A percentile compares a stretch with the other conserved stretches of the same genome.
phyloP scores from a whole-genome alignment of 306 rosid genomes.

The Quercus bicolor region DNA sequence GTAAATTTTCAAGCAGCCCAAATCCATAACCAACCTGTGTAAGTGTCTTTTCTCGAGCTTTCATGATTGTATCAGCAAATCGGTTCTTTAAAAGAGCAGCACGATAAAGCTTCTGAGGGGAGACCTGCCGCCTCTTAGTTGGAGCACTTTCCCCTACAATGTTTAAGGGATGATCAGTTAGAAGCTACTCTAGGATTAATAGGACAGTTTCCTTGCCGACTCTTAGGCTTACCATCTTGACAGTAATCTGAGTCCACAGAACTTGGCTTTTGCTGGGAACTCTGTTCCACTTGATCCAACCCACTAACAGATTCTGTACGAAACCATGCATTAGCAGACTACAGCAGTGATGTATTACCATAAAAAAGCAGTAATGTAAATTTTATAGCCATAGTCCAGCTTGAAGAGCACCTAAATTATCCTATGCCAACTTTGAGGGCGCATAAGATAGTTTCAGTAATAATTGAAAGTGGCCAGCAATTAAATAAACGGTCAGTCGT shows the following conservation, averaged over 20 bases:
- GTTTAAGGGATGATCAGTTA: constrained; percentile 16
- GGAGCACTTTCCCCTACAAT: constrained; percentile 59
- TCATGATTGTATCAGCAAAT: constrained; percentile 78
- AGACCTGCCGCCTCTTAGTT: constrained; percentile 64
- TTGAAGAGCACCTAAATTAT: neutral
- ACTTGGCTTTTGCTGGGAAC: constrained; percentile 54
- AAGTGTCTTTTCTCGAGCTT: constrained; percentile 79
- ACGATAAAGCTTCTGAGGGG: constrained; percentile 65
- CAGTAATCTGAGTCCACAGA: constrained; percentile 56
- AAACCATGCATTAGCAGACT: neutral
- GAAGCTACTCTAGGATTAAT: constrained; percentile 21
- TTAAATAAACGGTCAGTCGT: neutral
- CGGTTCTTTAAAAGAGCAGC: constrained; percentile 67
- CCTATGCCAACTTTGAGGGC: neutral
- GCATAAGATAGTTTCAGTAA: neutral
- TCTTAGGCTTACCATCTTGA: constrained; percentile 62
- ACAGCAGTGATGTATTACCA: neutral
- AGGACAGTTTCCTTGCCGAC: constrained; percentile 11
- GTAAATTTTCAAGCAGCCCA: constrained; percentile 12
- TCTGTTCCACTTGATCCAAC: constrained; percentile 69
- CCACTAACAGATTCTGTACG: constrained; percentile 58
- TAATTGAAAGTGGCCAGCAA: neutral
- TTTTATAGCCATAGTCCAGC: neutral
- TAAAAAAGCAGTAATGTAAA: neutral
- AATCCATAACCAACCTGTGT: constrained; percentile 46